Evolutionary conservation across 1,284 basidiomycete species (phyloP), one percentile per base, ranked within the genome.

Genomic region (Trichosporon ovoides): DNA sequence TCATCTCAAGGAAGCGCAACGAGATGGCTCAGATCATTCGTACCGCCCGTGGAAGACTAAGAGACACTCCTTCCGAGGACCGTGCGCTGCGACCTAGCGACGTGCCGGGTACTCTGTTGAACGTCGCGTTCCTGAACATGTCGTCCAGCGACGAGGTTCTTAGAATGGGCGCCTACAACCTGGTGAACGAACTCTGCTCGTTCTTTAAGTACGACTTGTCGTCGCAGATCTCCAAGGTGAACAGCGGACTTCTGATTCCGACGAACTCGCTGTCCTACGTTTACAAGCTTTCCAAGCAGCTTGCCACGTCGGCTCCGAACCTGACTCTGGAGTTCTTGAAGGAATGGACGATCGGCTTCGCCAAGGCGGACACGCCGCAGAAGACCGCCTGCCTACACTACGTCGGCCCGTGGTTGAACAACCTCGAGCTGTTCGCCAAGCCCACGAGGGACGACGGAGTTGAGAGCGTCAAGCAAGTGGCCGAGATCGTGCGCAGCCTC

Each of bases 291-390:
- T 91, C 88, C 72, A 85, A 87, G 61, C 82, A 82, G 37, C 78
- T 94, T 10, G 85, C 91, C 0, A 78, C 79, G 2, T 86, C 86
- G 66, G 84, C 84, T 7, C 89, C 91, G 11, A 84, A 89, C 31
- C 78, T 93, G 46, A 92, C 91, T 0, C 79, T 94, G 18, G 90
- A 93, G 73, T 90, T 94, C 77, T 80, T 94, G 56, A 84, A 85
- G 19, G 91, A 93, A 76, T 87, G 92, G 52, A 84, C 84, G 24
- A 80, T 83, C 4, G 76, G 77, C 2, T 79, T 77, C 49, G 58
- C 63, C 28, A 81, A 83, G 24, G 83, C 88, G 73, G 82, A 84
- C 57, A 84, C 64, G 18, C 76, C 82, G 1, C 85, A 85, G 57
- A 84, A 86, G 55, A 83, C 88, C 28, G 83, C 83, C 55, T 90